Percentiles rank a stretch among this genome's conserved stretches.
Conservation (phyloP, 306 rosid genomes). For the Quercus agrifolia region DNA sequence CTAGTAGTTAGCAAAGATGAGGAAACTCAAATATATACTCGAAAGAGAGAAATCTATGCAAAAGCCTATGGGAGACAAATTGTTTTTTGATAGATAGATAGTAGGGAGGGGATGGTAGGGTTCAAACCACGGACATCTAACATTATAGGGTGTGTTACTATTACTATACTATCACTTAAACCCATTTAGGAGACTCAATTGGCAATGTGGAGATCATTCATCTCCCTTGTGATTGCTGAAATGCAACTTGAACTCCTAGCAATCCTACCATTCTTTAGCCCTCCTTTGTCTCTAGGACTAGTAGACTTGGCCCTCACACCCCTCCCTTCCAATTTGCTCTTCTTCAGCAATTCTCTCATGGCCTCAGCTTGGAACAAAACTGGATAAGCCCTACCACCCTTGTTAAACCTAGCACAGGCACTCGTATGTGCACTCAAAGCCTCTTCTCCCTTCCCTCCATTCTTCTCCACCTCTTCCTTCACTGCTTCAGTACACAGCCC, state of each 20-base stretch:
- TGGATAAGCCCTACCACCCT: constrained; percentile 74
- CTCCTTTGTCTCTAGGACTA: constrained; percentile 70
- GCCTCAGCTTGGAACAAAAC: constrained; percentile 86
- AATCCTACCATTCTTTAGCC: constrained; percentile 51
- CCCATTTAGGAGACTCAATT: constrained; percentile 7
- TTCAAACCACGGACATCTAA: not conserved
- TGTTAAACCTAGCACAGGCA: constrained; percentile 87
- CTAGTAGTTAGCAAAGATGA: too few species aligned
- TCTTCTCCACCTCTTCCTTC: constrained; percentile 82
- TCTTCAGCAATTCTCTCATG: constrained; percentile 90
- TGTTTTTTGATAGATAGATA: too few species aligned
- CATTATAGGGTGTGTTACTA: too few species aligned
- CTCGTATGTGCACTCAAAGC: constrained; percentile 65
- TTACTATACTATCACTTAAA: not conserved
- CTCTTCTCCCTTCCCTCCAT: constrained; percentile 70
- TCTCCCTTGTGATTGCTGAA: constrained; percentile 70
- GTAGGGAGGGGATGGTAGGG: too few species aligned
- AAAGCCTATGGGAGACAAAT: too few species aligned
- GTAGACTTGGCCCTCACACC: constrained; percentile 60
- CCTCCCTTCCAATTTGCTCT: constrained; percentile 54
- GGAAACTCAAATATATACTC: too few species aligned
- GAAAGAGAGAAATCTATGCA: too few species aligned
- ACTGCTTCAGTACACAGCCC: constrained; percentile 89
- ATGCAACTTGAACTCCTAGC: constrained; percentile 91
- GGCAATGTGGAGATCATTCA: constrained; percentile 43